Base-by-base conservation (phyloP, 2,329 filamentous ascomycete species). In the Coccinonectria pachysandricola region DNA sequence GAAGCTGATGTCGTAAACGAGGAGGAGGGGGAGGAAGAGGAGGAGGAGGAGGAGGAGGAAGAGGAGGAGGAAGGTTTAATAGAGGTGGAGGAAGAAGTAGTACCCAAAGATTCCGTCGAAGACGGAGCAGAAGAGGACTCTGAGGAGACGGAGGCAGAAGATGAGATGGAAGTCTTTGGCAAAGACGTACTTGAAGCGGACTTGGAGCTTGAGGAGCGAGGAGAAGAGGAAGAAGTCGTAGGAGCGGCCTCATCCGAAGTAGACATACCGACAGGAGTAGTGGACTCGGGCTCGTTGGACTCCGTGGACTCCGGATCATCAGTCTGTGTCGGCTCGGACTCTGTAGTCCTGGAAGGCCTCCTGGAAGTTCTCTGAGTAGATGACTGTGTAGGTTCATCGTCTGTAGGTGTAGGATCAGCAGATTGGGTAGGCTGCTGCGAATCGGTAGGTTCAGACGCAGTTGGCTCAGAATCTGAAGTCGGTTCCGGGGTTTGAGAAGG, bases 181-280 rank as follows among this genome's bases (percentile, higher is more conserved):
- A 23, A 29, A 36, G 46, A 54, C 50, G 46, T 54, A 53, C 51
- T 47, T 38, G 48, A 38, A 41, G 44, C 42, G 37, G 50, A 40
- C 33, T 45, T 32, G 39, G 42, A 48, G 24, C 30, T 37, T 37
- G 45, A 33, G 39, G 38, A 39, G 50, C 41, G 40, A 26, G 37
- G 36, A 39, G 37, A 45, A 35, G 47, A 39, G 27, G 49, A 35
- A 30, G 36, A 25, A 19, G 42, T 42, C 32, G 38, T 34, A 29
- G 40, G 36, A 39, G 45, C 17, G 30, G 32, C 36, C 37, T 43
- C 42, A 46, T 46, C 38, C 26, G 35, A 32, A 26, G 30, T 38
- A 34, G 39, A 48, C 45, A 49, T 43, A 45, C 46, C 42, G 30
- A 50, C 46, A 37, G 36, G 35, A 42, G 48, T 36, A 27, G 41